Evolutionary conservation across 2,329 filamentous ascomycete species (phyloP), one percentile per base, ranked within the genome.

Genomic region (Fusarium sarcochroum): DNA sequence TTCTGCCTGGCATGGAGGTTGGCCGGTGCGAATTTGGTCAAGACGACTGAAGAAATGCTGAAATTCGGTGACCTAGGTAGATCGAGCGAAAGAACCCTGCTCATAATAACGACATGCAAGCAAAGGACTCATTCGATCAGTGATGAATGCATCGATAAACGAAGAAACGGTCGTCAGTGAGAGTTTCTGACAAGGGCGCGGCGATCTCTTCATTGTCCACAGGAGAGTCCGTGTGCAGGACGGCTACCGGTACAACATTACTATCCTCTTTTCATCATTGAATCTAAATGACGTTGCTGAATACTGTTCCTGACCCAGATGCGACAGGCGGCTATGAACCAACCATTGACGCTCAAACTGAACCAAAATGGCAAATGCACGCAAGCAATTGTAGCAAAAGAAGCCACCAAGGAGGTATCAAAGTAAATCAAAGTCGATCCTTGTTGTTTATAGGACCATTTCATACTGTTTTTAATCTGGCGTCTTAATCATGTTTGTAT

Each of bases 251-350:
- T n/a, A 71, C 69, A 57, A 73, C 71, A 57, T 71, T 63, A 64
- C 71, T 73, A 73, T 71, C 32, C 71, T 73, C 68, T 47, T 74
- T 74, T 73, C 68, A 73, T 69, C 68, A 41, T 53, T 35, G 57
- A 50, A 67, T 51, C 60, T 62, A 56, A 59, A 70, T 68, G 69
- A 60, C 66, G 68, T 67, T 73, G 52, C 56, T 67, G 61, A 63
- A 69, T 63, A 66, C 59, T 46, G 58, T 62, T 56, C 58, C 63
- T 64, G 58, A 72, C 68, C 68, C 63, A 68, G 72, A 51, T 62
- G 46, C 59, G 57, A 57, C 52, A 58, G 65, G 55, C 54, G 61
- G 62, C 56, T 54, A 46, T 60, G 53, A 56, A 49, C 71, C 71
- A 73, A 73, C 72, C 70, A 58, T 56, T 40, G 48, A 53, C 51